Base-by-base conservation (phyloP, 1,139 yeast genomes). In the Yamadazyma taylorii region DNA sequence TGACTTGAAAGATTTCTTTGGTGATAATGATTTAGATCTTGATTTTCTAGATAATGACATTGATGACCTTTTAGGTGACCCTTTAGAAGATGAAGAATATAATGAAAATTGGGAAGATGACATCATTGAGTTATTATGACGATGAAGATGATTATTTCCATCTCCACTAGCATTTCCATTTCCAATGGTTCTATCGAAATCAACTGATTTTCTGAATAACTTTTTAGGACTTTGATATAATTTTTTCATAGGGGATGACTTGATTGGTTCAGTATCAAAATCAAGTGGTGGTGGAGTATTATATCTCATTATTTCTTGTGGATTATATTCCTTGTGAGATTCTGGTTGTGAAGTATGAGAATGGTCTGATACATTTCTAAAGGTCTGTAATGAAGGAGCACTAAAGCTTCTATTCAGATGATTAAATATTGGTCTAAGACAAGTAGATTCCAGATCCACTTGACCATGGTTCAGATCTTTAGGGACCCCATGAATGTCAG, bases 381-480 rank as follows among this genome's bases (percentile, higher is more conserved):
- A 67, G 3, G 74, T 66, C 41, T 69, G 69, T 26, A 69, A 52
- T 3, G 74, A 69, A 5, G 75, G 75, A 1, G 73, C 74, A 51
- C 73, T 64, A 25, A 51, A 48, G 1, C 72, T 61, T 23, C 68
- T 37, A 40, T 49, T 52, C 60, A 59, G 60, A n/a, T 48, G 42
- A 19, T 19, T 17, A 19, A 29, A 29, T 16, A 12, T 7, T n/a
- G 28, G 28, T 16, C 5, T 13, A 5, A 12, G 4, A 25, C 16
- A 4, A 5, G 16, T 10, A 19, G 21, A 19, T 19, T 19, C 21
- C 21, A 19, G 21, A 19, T 19, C 21, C 21, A 19, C 21, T 19
- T 19, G 21, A 8, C 21, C 21, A 6, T 19, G 21, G 8, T 19
- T 5, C 5, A 11, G 15, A 10, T 12, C 4, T 12, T n/a, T 15